A percentile compares a stretch with the other conserved stretches of the same genome.
Evolutionary conservation across 2,329 filamentous ascomycete species (phyloP).

Genomic region (Stemphylium lycopersici): DNA sequence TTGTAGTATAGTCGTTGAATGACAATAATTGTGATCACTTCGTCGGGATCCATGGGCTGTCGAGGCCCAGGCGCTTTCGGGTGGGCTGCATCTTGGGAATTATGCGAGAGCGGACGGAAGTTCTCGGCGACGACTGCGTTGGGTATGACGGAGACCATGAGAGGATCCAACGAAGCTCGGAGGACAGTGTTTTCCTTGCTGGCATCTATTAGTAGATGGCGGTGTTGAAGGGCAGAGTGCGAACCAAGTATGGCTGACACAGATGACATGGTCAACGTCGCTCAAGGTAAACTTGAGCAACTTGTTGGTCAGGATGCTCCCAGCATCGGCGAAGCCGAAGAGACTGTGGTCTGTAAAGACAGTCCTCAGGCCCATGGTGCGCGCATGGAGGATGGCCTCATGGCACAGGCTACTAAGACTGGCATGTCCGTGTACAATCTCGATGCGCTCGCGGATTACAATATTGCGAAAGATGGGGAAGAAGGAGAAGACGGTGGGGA

Average conservation of each 20-base stretch:
- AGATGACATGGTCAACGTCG: slow-evolving; percentile 97
- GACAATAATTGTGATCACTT: slow-evolving; percentile 93
- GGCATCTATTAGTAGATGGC: slow-evolving; percentile 15
- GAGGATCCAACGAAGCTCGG: slow-evolving; percentile 87
- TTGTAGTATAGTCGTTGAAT: slow-evolving; percentile 98
- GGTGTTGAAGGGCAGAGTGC: not conserved
- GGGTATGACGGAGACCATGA: slow-evolving; percentile 97
- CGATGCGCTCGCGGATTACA: slow-evolving; percentile 88
- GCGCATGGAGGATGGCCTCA: slow-evolving; percentile 90
- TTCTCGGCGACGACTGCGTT: slow-evolving; percentile 98
- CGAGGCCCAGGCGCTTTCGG: slow-evolving; percentile 59
- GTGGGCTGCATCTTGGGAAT: slow-evolving; percentile 26
- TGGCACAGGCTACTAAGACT: slow-evolving; percentile 92
- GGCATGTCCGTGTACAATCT: slow-evolving; percentile 97
- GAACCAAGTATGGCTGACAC: slow-evolving; percentile 98
- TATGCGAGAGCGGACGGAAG: slow-evolving; percentile 73
- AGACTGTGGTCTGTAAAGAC: slow-evolving; percentile 98
- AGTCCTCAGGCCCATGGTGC: slow-evolving; percentile 94
- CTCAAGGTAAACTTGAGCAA: slow-evolving; percentile 93
- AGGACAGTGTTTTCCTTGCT: slow-evolving; percentile 99
- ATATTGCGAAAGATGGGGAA: slow-evolving; percentile 98
- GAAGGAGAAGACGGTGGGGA: slow-evolving; percentile 97
- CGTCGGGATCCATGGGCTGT: slow-evolving; percentile 76
- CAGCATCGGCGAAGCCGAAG: slow-evolving; percentile 96
- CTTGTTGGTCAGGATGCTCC: slow-evolving; percentile 96